These are phyloP conservation scores for Erythrophleum ivorense DNA, from an alignment of 331 rosid genomes.

Conservation along the genomic window DNA sequence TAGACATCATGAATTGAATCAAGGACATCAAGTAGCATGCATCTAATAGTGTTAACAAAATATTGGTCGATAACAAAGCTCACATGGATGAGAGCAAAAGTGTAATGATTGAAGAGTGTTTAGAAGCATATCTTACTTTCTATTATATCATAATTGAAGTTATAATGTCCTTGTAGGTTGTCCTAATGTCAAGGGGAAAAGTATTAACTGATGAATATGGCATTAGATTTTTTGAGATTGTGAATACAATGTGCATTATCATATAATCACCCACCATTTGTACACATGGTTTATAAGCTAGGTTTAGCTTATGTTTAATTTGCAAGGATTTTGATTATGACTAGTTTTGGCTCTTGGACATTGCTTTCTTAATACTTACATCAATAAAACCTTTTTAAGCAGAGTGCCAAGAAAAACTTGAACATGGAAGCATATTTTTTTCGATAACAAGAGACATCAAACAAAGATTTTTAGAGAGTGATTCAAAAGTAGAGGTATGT, in stretches of 20 bases:
- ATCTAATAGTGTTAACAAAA: slow-evolving; percentile 45
- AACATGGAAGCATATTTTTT: slow-evolving; percentile 46
- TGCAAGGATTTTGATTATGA: background rate
- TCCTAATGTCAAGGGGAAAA: slow-evolving; percentile 42
- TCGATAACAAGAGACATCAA: slow-evolving; percentile 43
- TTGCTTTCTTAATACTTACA: background rate
- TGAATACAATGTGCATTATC: slow-evolving; percentile 10
- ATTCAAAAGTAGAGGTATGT: slow-evolving; percentile 26
- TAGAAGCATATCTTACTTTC: background rate
- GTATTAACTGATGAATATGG: slow-evolving; percentile 47
- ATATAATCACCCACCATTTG: background rate
- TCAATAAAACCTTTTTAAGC: slow-evolving; percentile 24
- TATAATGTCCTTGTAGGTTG: slow-evolving; percentile 33
- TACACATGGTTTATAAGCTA: background rate
- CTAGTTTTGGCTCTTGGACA: background rate
- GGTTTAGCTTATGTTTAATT: background rate
- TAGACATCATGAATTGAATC: slow-evolving; percentile 49
- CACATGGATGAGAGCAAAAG: slow-evolving; percentile 48
- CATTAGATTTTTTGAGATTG: slow-evolving; percentile 43
- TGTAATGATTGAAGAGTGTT: slow-evolving; percentile 29
- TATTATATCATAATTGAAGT: background rate
- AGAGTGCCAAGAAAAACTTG: slow-evolving; percentile 50
- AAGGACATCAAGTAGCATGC: slow-evolving; percentile 48
- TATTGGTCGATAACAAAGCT: slow-evolving; percentile 47
- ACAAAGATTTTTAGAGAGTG: slow-evolving; percentile 43